Percentiles rank a stretch among this genome's conserved stretches.
Evolutionary conservation across 129 eudicot species (phyloP).

Genomic region (Flaveria robusta): DNA sequence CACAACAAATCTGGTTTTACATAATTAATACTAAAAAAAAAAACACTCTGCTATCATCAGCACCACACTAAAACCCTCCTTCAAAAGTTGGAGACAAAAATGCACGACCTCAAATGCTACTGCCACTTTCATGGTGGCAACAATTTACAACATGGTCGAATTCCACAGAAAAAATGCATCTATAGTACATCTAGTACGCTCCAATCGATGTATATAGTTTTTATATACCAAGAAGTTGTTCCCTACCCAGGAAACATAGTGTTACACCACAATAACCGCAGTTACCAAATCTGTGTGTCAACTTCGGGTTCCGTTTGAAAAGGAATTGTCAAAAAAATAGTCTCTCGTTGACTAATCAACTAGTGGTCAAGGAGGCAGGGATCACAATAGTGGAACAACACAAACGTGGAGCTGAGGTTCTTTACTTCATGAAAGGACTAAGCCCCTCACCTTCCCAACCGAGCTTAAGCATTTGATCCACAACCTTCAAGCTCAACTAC

Average conservation of each 20-base stretch:
- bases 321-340: background rate
- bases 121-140: slow-evolving; percentile 34
- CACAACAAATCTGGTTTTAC: too few species aligned
- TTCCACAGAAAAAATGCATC: slow-evolving; percentile 19
- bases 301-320: slow-evolving; percentile 27
- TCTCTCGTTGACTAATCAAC: slow-evolving; percentile 22
- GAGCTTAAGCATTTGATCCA: slow-evolving; percentile 92
- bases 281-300: slow-evolving; percentile 15
- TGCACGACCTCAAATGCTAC: slow-evolving; percentile 41
- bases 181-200: slow-evolving; percentile 31
- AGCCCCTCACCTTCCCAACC: slow-evolving; percentile 93
- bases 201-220: slow-evolving; percentile 26
- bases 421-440: slow-evolving; percentile 64
- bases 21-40: too few species aligned
- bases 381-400: too few species aligned
- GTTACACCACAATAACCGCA: slow-evolving; percentile 38
- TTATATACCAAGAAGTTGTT: too few species aligned
- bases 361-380: slow-evolving; percentile 14
- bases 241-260: slow-evolving; percentile 24
- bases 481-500: slow-evolving; percentile 90
- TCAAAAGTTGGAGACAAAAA: slow-evolving; percentile 28
- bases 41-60: slow-evolving; percentile 6
- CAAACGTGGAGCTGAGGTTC: slow-evolving; percentile 1
- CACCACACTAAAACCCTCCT: slow-evolving; percentile 20
- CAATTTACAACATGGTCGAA: slow-evolving; percentile 36